These are phyloP conservation scores for Penicillium sp. DNA, from an alignment of 2,329 filamentous ascomycete species.

Conservation along the genomic window DNA sequence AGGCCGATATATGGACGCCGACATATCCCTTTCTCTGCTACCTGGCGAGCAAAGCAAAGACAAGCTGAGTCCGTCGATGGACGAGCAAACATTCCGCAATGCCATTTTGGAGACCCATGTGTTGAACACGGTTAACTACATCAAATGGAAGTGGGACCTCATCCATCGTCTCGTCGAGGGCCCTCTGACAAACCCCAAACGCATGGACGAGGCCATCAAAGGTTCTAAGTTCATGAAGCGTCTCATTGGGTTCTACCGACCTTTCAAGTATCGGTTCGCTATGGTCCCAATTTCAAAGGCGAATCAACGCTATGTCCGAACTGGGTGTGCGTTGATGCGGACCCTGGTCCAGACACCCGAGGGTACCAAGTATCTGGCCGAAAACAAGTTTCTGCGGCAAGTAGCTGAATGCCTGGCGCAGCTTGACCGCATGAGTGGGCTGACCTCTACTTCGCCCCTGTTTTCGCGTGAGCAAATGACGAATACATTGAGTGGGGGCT, in stretches of 20 bases:
- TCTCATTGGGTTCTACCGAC: slow-evolving; percentile 88
- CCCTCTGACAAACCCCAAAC: slow-evolving; percentile 81
- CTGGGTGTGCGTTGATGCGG: slow-evolving; percentile 82
- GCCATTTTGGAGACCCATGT: slow-evolving; percentile 71
- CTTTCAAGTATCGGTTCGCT: slow-evolving; percentile 94
- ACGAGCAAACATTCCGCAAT: slow-evolving; percentile 60
- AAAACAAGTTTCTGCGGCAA: slow-evolving; percentile 90
- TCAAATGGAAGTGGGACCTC: slow-evolving; percentile 97
- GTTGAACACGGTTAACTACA: slow-evolving; percentile 79
- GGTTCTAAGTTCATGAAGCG: slow-evolving; percentile 95
- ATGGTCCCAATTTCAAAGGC: slow-evolving; percentile 84
- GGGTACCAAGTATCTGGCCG: slow-evolving; percentile 76
- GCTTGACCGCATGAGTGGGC: slow-evolving; percentile 72
- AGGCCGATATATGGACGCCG: slow-evolving; percentile 43
- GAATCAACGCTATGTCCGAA: slow-evolving; percentile 88
- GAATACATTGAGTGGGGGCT: slow-evolving; percentile 85
- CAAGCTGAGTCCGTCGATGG: slow-evolving; percentile 58
- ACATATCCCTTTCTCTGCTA: slow-evolving; percentile 43
- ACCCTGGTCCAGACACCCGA: slow-evolving; percentile 80
- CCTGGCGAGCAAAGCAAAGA: slow-evolving; percentile 46
- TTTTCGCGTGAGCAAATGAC: slow-evolving; percentile 81
- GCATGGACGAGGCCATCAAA: slow-evolving; percentile 88
- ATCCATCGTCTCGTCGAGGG: slow-evolving; percentile 89
- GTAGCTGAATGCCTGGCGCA: slow-evolving; percentile 94
- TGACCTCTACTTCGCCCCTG: slow-evolving; percentile 71